phyloP scores from a whole-genome alignment of 2,329 filamentous ascomycete species.

The Rhinocladiella similis region DNA sequence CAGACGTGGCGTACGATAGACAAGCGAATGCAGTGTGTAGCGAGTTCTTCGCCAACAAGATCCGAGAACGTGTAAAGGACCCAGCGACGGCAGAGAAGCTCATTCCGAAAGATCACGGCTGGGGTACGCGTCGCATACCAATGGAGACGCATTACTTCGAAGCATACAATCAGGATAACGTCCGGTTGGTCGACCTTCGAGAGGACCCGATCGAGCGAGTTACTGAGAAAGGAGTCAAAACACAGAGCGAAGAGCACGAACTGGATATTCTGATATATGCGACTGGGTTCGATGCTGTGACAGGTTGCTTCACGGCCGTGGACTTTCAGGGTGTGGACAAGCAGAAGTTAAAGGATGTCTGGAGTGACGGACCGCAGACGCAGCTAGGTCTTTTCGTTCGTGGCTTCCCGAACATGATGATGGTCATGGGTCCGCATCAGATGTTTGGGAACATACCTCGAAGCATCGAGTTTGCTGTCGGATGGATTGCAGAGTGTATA shows the following conservation, averaged over 20 bases:
- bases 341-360: constrained; percentile 35
- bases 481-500: constrained; percentile 48
- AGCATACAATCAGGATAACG: constrained; percentile 47
- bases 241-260: constrained; percentile 39
- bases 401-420: constrained; percentile 52
- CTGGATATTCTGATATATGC: constrained; percentile 45
- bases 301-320: constrained; percentile 31
- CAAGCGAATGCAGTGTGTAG: constrained; percentile 55
- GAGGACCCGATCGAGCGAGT: constrained; percentile 44
- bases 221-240: constrained; percentile 41
- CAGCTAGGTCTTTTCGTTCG: constrained; percentile 43
- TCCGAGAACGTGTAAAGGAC: constrained; percentile 52
- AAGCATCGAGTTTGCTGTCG: constrained; percentile 55
- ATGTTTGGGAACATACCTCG: constrained; percentile 59
- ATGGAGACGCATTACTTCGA: constrained; percentile 56
- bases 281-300: constrained; percentile 43
- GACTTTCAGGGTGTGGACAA: constrained; percentile 44
- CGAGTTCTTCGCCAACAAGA: constrained; percentile 57
- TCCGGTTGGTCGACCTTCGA: constrained; percentile 48
- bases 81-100: constrained; percentile 53
- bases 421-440: constrained; percentile 55
- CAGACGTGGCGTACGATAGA: constrained; percentile 48
- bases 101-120: constrained; percentile 55
- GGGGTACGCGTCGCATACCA: constrained; percentile 53
- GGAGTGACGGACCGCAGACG: constrained; percentile 35